Percentiles rank a stretch among this genome's conserved stretches.
Evolutionary conservation across 2,329 filamentous ascomycete species (phyloP).

Genomic region (Fusarium longipes): DNA sequence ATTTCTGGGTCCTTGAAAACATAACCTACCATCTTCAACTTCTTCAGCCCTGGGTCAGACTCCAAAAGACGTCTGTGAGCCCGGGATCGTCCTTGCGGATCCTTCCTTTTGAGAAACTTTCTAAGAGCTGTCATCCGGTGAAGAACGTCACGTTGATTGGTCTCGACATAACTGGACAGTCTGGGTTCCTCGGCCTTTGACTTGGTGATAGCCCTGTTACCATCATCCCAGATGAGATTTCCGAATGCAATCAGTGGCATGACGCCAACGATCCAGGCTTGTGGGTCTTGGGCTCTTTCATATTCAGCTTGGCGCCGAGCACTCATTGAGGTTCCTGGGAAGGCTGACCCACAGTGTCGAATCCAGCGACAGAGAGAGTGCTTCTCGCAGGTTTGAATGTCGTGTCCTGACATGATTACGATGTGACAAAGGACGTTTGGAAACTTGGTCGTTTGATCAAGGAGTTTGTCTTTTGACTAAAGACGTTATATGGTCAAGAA

Average conservation of each 20-base stretch:
- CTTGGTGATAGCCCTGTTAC: neutral
- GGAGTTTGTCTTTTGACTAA: too few relatives aligned
- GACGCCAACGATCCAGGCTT: neutral
- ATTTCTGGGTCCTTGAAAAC: neutral
- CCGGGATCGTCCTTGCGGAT: neutral
- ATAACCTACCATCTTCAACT: neutral
- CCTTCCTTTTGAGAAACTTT: neutral
- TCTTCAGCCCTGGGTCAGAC: neutral
- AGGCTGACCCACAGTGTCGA: neutral
- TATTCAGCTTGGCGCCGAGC: rapidly evolving
- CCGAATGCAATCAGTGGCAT: neutral
- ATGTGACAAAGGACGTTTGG: neutral
- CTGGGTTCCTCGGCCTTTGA: too few relatives aligned
- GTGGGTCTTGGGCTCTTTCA: neutral
- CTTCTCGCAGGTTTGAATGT: neutral
- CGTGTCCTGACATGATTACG: neutral
- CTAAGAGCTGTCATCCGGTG: neutral
- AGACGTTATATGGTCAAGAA: too few relatives aligned
- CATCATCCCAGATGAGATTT: neutral
- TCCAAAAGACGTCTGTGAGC: neutral
- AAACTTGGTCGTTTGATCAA: neutral
- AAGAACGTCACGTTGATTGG: neutral
- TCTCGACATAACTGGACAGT: neutral
- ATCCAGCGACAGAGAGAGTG: neutral
- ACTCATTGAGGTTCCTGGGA: rapidly evolving